Evolutionary conservation across 257 asterid species (phyloP).

Genomic region (Paraleonurus japonicus): DNA sequence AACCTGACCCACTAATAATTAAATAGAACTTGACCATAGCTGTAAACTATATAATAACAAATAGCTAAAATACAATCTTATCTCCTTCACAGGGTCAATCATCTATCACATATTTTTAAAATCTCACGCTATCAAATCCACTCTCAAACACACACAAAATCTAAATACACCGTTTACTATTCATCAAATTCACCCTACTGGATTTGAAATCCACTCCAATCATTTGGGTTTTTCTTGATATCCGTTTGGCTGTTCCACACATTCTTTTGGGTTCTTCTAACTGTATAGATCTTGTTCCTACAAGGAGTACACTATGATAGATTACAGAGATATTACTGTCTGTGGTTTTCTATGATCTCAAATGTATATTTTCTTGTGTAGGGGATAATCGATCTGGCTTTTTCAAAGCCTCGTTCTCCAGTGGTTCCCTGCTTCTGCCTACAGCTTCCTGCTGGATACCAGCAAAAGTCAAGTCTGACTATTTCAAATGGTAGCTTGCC

Average conservation of each 20-base stretch:
- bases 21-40: too few relatives aligned
- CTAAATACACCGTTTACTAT: too few relatives aligned
- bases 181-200: too few relatives aligned
- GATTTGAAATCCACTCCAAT: too few relatives aligned
- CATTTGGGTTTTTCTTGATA: background rate
- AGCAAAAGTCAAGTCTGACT: constrained; percentile 47
- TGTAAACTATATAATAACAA: too few relatives aligned
- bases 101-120: too few relatives aligned
- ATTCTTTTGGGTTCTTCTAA: background rate
- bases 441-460: constrained; percentile 70
- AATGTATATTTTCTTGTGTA: constrained; percentile 24
- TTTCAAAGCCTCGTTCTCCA: constrained; percentile 70
- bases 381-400: constrained; percentile 87
- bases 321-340: background rate
- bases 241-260: background rate
- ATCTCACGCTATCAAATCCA: too few relatives aligned
- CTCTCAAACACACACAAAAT: too few relatives aligned
- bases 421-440: constrained; percentile 87
- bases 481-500: constrained; percentile 49
- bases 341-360: background rate
- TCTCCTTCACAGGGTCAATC: too few relatives aligned
- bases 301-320: background rate
- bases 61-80: too few relatives aligned
- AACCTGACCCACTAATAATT: too few relatives aligned
- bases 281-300: background rate